These are phyloP conservation scores for Mucor plumbeus DNA, from an alignment of 371 early-diverging fungal species.

Conservation along the genomic window DNA sequence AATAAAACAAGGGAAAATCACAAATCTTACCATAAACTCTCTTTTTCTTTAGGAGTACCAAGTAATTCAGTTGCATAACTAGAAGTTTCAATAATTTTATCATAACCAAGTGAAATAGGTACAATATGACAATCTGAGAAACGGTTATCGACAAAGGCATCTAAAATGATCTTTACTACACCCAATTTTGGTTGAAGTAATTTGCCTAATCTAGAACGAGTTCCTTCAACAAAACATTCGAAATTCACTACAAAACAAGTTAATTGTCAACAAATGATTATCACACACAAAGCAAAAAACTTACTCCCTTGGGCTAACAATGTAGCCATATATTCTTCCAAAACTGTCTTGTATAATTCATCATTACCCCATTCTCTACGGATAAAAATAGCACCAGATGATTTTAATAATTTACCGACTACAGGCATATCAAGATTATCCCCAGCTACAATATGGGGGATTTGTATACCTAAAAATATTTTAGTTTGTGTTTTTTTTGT, in stretches of 20 bases:
- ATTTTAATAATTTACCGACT: constrained; percentile 72
- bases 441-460: constrained; percentile 91
- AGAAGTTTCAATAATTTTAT: constrained; percentile 87
- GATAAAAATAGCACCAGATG: constrained; percentile 85
- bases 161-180: constrained; percentile 81
- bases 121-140: constrained; percentile 78
- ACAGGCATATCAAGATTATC: constrained; percentile 86
- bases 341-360: constrained; percentile 70
- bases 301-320: constrained; percentile 49
- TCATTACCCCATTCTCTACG: constrained; percentile 85
- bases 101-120: constrained; percentile 88
- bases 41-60: constrained; percentile 86
- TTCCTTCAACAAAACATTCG: constrained; percentile 90
- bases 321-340: constrained; percentile 79
- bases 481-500: background rate
- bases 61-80: constrained; percentile 75
- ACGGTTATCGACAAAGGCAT: constrained; percentile 67
- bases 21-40: constrained; percentile 64
- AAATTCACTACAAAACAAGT: constrained; percentile 60
- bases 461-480: constrained; percentile 57
- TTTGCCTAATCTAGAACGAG: constrained; percentile 81
- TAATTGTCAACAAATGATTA: background rate
- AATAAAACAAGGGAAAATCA: background rate
- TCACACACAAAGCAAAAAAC: background rate
- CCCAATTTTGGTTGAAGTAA: constrained; percentile 84